phyloP scores from a whole-genome alignment of 163 green algal genomes.

The Smithsoniella earleae region DNA sequence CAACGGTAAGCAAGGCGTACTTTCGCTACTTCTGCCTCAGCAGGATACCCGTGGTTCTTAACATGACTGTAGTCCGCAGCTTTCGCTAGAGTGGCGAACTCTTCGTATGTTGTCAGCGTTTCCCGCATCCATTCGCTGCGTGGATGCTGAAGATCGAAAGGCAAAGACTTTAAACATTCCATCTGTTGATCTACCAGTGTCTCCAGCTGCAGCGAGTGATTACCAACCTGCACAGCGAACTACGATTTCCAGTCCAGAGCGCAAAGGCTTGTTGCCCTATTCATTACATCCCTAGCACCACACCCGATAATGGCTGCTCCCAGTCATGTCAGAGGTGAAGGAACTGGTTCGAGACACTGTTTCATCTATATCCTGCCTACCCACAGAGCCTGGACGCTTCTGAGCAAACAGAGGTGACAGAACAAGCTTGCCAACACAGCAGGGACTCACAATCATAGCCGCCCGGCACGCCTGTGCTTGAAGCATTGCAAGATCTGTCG shows the following conservation, averaged over 20 bases:
- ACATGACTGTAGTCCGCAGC: slow-evolving; percentile 41
- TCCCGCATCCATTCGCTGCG: slow-evolving; percentile 35
- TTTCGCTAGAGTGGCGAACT: slow-evolving; percentile 33
- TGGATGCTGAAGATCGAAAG: slow-evolving; percentile 40
- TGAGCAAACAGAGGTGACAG: background rate
- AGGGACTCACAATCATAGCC: slow-evolving; percentile 57
- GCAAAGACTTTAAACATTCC: too few relatives aligned
- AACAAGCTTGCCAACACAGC: slow-evolving; percentile 55
- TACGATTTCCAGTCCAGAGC: too few relatives aligned
- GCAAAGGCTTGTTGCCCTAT: too few relatives aligned
- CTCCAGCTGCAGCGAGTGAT: too few relatives aligned
- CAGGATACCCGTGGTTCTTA: slow-evolving; percentile 35
- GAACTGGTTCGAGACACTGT: too few relatives aligned
- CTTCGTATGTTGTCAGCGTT: slow-evolving; percentile 19
- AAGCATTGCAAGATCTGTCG: slow-evolving; percentile 58
- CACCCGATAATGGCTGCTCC: too few relatives aligned
- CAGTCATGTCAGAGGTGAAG: too few relatives aligned
- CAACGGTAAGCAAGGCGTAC: background rate
- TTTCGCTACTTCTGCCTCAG: slow-evolving; percentile 37
- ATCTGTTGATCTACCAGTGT: too few relatives aligned
- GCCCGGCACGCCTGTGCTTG: slow-evolving; percentile 40
- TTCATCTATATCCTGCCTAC: too few relatives aligned
- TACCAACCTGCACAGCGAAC: too few relatives aligned
- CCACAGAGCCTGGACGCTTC: too few relatives aligned
- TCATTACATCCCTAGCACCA: too few relatives aligned